Conservation (phyloP, 371 early-diverging fungal genomes). For the Nematocida sp. region DNA sequence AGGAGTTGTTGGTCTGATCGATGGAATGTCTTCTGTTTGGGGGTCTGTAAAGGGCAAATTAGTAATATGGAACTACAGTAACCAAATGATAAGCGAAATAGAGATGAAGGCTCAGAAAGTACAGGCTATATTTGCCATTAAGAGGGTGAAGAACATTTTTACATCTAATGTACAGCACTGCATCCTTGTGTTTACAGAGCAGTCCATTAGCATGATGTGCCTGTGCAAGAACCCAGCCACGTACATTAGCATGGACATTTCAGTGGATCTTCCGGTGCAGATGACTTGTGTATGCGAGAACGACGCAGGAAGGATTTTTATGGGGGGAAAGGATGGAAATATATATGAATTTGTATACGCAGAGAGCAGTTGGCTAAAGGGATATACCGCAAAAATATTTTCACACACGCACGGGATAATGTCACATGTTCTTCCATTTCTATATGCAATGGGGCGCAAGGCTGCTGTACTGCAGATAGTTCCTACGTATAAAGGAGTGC, state of each 20-base stretch:
- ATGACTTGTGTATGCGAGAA: slow-evolving; percentile 50
- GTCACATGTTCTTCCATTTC: slow-evolving; percentile 35
- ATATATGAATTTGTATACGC: slow-evolving; percentile 50
- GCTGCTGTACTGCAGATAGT: slow-evolving; percentile 32
- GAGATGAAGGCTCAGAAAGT: slow-evolving; percentile 29
- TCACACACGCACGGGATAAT: slow-evolving; percentile 41
- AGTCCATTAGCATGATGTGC: slow-evolving; percentile 17
- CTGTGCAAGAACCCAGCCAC: slow-evolving; percentile 46
- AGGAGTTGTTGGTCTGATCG: slow-evolving; percentile 40
- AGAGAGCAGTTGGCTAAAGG: slow-evolving; percentile 22
- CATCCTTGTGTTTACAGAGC: slow-evolving; percentile 43
- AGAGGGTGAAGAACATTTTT: slow-evolving; percentile 9
- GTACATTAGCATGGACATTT: slow-evolving; percentile 30
- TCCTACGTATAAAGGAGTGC: slow-evolving; percentile 27
- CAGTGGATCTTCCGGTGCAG: slow-evolving; percentile 32
- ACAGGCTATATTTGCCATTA: slow-evolving; percentile 10
- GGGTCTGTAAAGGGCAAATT: slow-evolving; percentile 4
- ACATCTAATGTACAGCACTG: slow-evolving; percentile 27
- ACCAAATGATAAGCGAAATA: slow-evolving; percentile 41
- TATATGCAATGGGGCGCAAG: slow-evolving; percentile 47
- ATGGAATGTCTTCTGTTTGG: slow-evolving; percentile 43
- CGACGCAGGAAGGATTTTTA: slow-evolving; percentile 26
- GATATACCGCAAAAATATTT: slow-evolving; percentile 9
- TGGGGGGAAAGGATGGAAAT: slow-evolving; percentile 56
- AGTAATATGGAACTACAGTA: slow-evolving; percentile 46